Evolutionary conservation across 2,329 filamentous ascomycete species (phyloP).

Genomic region (Fonsecaea erecta): DNA sequence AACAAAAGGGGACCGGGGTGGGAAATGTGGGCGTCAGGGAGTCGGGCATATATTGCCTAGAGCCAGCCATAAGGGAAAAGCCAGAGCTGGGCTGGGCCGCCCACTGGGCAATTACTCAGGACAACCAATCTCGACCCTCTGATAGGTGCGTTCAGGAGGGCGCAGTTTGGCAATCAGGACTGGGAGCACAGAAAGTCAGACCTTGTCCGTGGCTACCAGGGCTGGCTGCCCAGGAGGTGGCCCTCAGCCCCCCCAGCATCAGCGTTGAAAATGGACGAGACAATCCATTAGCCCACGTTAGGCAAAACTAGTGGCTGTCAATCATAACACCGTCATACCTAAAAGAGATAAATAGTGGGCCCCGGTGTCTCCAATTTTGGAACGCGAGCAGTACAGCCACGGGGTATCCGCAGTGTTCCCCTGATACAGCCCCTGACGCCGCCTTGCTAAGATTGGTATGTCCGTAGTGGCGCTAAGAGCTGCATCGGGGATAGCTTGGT

Average conservation of each 20-base stretch:
- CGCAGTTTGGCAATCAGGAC: conserved; percentile 21
- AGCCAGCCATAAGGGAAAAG: conserved; percentile 7
- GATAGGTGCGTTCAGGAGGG: conserved; percentile 24
- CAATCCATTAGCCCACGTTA: conserved; percentile 24
- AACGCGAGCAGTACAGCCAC: conserved; percentile 21
- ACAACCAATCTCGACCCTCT: conserved; percentile 1
- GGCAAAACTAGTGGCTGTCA: conserved; percentile 14
- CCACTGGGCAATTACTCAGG: background rate
- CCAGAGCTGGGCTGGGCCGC: conserved; percentile 1
- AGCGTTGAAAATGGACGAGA: conserved; percentile 12
- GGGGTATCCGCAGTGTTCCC: conserved; percentile 24
- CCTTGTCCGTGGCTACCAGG: conserved; percentile 24
- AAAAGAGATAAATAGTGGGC: background rate
- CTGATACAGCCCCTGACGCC: conserved; percentile 31
- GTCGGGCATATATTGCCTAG: conserved; percentile 17
- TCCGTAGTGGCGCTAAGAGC: conserved; percentile 25
- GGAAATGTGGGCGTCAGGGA: conserved; percentile 2
- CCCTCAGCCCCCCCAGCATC: conserved; percentile 9
- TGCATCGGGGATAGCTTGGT: conserved; percentile 1
- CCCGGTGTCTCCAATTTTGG: conserved; percentile 24
- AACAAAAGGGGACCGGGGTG: conserved; percentile 20
- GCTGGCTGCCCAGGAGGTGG: background rate
- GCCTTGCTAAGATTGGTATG: conserved; percentile 32
- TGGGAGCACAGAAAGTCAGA: conserved; percentile 17
- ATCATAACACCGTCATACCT: conserved; percentile 9